phyloP scores from a whole-genome alignment of 768 basidiomycete species.

The Gloeopeniophorella convolvens region DNA sequence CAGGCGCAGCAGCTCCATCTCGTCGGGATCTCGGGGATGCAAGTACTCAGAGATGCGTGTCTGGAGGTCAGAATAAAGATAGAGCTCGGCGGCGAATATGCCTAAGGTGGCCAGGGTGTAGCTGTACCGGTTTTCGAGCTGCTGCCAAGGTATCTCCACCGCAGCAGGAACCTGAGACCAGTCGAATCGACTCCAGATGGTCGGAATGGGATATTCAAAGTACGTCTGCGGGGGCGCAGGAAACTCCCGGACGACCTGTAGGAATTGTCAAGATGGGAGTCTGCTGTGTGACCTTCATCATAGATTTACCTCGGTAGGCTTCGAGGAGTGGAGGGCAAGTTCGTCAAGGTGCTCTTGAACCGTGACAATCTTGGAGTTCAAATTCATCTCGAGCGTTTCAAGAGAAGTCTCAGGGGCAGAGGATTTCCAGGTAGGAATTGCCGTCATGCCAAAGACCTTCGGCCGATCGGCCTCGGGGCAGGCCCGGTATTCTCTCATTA shows the following conservation, averaged over 20 bases:
- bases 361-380: constrained; percentile 69
- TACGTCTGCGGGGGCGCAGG: constrained; percentile 42
- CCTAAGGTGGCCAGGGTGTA: constrained; percentile 60
- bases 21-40: constrained; percentile 23
- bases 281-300: background rate
- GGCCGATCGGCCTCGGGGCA: constrained; percentile 42
- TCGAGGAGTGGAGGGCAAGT: constrained; percentile 52
- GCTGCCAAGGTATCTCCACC: constrained; percentile 48
- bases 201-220: constrained; percentile 46
- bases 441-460: constrained; percentile 91
- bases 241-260: constrained; percentile 13
- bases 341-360: constrained; percentile 68
- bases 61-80: constrained; percentile 54
- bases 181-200: constrained; percentile 47
- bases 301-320: constrained; percentile 53
- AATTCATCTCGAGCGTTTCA: constrained; percentile 54
- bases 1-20: constrained; percentile 23
- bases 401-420: constrained; percentile 62
- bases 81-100: constrained; percentile 69
- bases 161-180: constrained; percentile 30
- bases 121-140: constrained; percentile 56
- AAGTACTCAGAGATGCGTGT: constrained; percentile 40
- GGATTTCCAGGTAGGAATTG: constrained; percentile 81
- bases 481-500: constrained; percentile 53
- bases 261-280: background rate